phyloP scores from a whole-genome alignment of 495 filamentous ascomycete genomes.

The Penicillium maclennaniae region DNA sequence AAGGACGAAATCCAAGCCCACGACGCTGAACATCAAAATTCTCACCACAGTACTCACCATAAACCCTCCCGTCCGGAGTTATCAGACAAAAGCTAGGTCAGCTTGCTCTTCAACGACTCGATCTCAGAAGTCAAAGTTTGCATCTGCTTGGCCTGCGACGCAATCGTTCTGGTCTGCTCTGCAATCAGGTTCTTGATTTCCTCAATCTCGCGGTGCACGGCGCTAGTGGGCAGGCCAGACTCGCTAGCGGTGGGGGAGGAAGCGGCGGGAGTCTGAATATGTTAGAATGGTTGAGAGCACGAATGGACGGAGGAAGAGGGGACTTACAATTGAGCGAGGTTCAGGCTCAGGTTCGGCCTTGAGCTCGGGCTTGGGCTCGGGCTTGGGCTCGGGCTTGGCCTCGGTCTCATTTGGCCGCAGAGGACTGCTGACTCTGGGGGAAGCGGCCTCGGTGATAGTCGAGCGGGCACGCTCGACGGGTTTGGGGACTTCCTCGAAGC shows the following conservation, averaged over 20 bases:
- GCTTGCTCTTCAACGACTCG: constrained; percentile 44
- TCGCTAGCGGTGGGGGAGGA: constrained; percentile 19
- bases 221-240: constrained; percentile 13
- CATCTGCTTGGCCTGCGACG: constrained; percentile 42
- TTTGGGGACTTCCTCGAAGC: constrained; percentile 80
- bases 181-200: constrained; percentile 44
- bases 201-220: constrained; percentile 39
- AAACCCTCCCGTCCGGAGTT: background rate
- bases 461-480: constrained; percentile 48
- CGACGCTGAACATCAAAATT: constrained; percentile 3
- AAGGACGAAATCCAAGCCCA: constrained; percentile 2
- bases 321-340: constrained; percentile 7
- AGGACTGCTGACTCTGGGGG: constrained; percentile 34
- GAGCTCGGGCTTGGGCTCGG: constrained; percentile 7
- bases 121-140: constrained; percentile 43
- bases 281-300: constrained; percentile 8
- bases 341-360: constrained; percentile 1
- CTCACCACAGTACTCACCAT: constrained; percentile 3
- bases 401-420: constrained; percentile 35
- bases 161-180: constrained; percentile 44
- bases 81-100: constrained; percentile 20
- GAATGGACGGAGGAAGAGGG: background rate
- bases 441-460: constrained; percentile 21
- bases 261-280: constrained; percentile 17
- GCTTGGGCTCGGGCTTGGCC: constrained; percentile 18